These are phyloP conservation scores for Pseudogymnoascus sp. DNA, from an alignment of 2,329 filamentous ascomycete genomes.

Conservation along the genomic window DNA sequence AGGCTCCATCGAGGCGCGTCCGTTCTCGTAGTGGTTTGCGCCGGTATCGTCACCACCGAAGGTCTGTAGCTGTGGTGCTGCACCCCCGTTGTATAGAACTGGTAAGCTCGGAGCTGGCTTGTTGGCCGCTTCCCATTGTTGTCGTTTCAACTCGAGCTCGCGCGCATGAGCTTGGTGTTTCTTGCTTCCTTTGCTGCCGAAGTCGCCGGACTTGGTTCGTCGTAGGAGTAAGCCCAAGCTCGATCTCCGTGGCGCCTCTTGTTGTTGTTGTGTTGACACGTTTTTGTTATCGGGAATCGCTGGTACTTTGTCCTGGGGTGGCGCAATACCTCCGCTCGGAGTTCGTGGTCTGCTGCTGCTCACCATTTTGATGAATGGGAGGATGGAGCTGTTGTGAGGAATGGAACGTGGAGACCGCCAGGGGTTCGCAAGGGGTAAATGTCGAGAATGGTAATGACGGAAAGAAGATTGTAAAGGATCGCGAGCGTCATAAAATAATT, in stretches of 20 bases:
- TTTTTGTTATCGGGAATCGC: slow-evolving; percentile 31
- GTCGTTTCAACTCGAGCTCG: slow-evolving; percentile 43
- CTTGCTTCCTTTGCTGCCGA: slow-evolving; percentile 52
- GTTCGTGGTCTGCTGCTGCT: slow-evolving; percentile 31
- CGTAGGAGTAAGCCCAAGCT: slow-evolving; percentile 53
- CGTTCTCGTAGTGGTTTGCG: slow-evolving; percentile 29
- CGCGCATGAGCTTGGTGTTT: slow-evolving; percentile 41
- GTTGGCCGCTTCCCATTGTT: slow-evolving; percentile 45
- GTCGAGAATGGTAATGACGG: not conserved
- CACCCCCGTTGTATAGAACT: slow-evolving; percentile 34
- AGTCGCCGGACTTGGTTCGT: slow-evolving; percentile 58
- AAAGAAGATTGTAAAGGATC: not conserved
- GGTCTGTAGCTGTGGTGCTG: slow-evolving; percentile 24
- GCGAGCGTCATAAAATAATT: not conserved
- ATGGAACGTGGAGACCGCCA: not conserved
- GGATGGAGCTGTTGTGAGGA: slow-evolving; percentile 20
- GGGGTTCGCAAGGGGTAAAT: not conserved
- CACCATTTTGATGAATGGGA: slow-evolving; percentile 22
- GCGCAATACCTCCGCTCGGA: slow-evolving; percentile 25
- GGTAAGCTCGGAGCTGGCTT: slow-evolving; percentile 52
- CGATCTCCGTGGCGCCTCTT: slow-evolving; percentile 33
- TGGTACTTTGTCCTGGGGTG: slow-evolving; percentile 30
- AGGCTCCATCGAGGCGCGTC: slow-evolving; percentile 47
- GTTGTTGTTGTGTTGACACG: slow-evolving; percentile 20
- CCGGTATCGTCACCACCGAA: slow-evolving; percentile 49